Evolutionary conservation across 2,329 filamentous ascomycete species (phyloP), one percentile per base, ranked within the genome.

Genomic region (Aspergillus pseudoterreus): DNA sequence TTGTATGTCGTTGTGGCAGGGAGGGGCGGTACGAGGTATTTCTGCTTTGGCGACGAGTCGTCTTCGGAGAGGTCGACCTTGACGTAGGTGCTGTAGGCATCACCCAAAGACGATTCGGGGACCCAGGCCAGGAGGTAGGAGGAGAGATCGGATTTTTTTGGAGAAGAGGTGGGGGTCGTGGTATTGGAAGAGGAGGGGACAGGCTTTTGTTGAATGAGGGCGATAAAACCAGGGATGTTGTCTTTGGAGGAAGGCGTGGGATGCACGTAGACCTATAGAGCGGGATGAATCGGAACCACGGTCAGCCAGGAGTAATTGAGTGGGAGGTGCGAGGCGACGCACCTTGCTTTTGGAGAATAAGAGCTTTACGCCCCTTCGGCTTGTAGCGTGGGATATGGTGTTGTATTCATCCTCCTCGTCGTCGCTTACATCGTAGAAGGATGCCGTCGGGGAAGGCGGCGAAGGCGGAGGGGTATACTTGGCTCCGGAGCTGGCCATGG

Each of bases 331-430:
- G 8, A 9, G 27, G 8, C 10, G 43, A 65, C 77, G 43, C 63
- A 89, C 88, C 81, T 97, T 99, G 86, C 91, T 96, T 76, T 99
- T 99, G 17, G 91, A 92, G 65, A 88, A 96, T 12, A 99, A 78
- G 30, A 99, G 78, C 74, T 97, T 99, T 43, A 99, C 94, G 1
- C 92, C 94, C 58, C 83, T 83, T 0, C 88, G 87, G 2, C 84
- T 84, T 59, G 82, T 83, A 4, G 84, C 82, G 66, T 95, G 89
- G 4, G 90, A 87, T 64, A 99, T 90, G 15, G 91, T 97, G 69
- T 95, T 89, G 75, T 99, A 99, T 42, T 89, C 94, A 60, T 87
- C 88, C 73, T 97, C 94, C 57, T 96, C 92, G 66, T 96, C 91
- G 76, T 99, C 95, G 71, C 90, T 96, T 79, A 97, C 79, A 66